phyloP scores from a whole-genome alignment of 1,284 basidiomycete genomes.

The Heterobasidion occidentale region DNA sequence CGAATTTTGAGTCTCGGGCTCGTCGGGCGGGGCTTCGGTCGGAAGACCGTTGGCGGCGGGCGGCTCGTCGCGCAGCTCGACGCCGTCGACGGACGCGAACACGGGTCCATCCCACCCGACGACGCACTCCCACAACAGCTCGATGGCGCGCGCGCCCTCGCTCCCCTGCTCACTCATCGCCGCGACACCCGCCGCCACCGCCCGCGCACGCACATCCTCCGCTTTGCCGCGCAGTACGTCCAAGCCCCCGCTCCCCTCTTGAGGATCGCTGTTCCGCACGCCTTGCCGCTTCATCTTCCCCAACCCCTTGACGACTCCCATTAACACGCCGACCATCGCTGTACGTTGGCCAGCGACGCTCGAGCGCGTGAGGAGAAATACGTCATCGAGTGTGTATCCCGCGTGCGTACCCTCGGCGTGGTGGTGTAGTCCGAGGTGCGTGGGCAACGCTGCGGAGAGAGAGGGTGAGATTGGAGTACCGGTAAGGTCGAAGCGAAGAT shows the following conservation, averaged over 20 bases:
- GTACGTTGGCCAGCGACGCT: slow-evolving; percentile 81
- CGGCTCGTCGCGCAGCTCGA: slow-evolving; percentile 36
- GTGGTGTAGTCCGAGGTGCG: slow-evolving; percentile 85
- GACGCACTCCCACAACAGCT: slow-evolving; percentile 63
- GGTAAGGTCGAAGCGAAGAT: slow-evolving; percentile 66
- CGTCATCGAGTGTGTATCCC: slow-evolving; percentile 84
- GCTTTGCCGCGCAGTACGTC: slow-evolving; percentile 37
- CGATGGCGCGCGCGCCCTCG: slow-evolving; percentile 57
- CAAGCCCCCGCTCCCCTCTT: slow-evolving; percentile 15
- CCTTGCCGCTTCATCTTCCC: slow-evolving; percentile 18
- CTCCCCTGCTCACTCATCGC: slow-evolving; percentile 61
- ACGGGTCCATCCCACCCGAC: slow-evolving; percentile 47
- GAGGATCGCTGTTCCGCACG: not conserved
- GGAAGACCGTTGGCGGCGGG: not conserved
- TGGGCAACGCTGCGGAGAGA: slow-evolving; percentile 52
- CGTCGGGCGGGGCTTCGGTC: not conserved
- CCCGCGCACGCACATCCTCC: slow-evolving; percentile 41
- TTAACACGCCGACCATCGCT: slow-evolving; percentile 73
- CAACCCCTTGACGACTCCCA: slow-evolving; percentile 44
- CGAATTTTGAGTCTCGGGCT: not conserved
- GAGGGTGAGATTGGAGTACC: slow-evolving; percentile 55
- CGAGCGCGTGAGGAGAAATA: slow-evolving; percentile 78
- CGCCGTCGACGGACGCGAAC: slow-evolving; percentile 32
- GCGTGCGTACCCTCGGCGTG: slow-evolving; percentile 76
- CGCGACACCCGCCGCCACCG: slow-evolving; percentile 58